These are phyloP conservation scores for Boletus huronensis DNA, from an alignment of 768 basidiomycete species.

Conservation along the genomic window DNA sequence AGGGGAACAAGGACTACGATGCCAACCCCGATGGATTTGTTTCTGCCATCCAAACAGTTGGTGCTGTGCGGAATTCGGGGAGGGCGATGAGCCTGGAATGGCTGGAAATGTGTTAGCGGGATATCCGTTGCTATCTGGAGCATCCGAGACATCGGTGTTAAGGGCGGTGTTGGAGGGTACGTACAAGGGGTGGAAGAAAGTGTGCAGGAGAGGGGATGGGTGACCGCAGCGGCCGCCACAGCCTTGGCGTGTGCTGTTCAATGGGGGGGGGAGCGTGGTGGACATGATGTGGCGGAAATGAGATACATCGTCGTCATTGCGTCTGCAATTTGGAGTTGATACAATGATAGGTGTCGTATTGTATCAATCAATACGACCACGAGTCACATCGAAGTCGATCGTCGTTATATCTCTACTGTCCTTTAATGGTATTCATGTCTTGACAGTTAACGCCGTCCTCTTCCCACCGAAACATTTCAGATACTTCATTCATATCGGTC, in stretches of 20 bases:
- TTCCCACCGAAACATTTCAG: neutral
- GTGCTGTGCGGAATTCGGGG: slow-evolving; percentile 53
- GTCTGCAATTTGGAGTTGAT: slow-evolving; percentile 51
- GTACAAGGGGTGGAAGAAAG: slow-evolving; percentile 45
- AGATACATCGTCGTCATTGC: slow-evolving; percentile 68
- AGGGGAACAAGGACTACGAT: slow-evolving; percentile 65
- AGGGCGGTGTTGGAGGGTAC: slow-evolving; percentile 52
- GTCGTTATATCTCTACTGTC: neutral
- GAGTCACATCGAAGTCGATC: neutral
- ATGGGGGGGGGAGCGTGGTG: slow-evolving; percentile 64
- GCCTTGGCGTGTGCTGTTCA: slow-evolving; percentile 71
- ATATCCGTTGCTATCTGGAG: slow-evolving; percentile 68
- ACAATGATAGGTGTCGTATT: neutral
- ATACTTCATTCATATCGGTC: neutral
- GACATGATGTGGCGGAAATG: slow-evolving; percentile 76
- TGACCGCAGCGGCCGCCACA: slow-evolving; percentile 80
- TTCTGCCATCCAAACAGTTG: slow-evolving; percentile 56
- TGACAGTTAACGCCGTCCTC: neutral
- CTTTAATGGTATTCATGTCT: neutral
- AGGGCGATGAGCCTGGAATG: no score
- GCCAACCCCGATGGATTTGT: slow-evolving; percentile 51
- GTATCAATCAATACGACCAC: neutral
- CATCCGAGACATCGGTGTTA: slow-evolving; percentile 83
- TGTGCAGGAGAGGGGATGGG: slow-evolving; percentile 67
- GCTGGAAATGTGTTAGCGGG: slow-evolving; percentile 55